phyloP scores from a whole-genome alignment of 345 rosid species.

The Dipteronia dyeriana region DNA sequence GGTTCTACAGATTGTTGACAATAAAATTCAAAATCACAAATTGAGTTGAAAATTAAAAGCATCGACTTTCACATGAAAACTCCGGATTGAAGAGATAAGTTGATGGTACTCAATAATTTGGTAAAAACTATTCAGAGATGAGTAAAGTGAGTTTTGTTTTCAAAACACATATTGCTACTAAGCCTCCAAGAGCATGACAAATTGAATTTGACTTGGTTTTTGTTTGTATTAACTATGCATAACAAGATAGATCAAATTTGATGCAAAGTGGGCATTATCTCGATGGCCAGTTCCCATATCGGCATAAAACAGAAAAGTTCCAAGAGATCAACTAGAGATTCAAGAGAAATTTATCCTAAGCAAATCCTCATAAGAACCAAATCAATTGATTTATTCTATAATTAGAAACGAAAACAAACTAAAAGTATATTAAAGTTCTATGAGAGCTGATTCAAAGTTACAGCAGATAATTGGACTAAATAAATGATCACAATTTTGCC shows the following conservation, averaged over 20 bases:
- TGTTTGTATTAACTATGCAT: background rate
- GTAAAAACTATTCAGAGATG: background rate
- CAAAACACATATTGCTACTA: no score
- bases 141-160: background rate
- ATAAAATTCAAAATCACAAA: background rate
- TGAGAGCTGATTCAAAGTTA: background rate
- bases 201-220: background rate
- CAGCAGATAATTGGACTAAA: background rate
- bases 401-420: background rate
- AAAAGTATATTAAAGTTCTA: background rate
- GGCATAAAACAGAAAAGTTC: background rate
- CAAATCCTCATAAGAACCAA: background rate
- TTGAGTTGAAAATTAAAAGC: background rate
- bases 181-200: background rate
- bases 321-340: background rate
- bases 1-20: constrained; percentile 7
- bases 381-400: background rate
- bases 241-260: background rate
- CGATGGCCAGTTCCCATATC: background rate
- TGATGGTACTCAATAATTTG: background rate
- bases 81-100: background rate
- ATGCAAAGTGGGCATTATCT: background rate
- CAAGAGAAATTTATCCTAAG: background rate
- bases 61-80: background rate
- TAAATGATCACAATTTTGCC: background rate